Evolutionary conservation across 805 yeast genomes (phyloP).

Genomic region (Metschnikowia henanensis): DNA sequence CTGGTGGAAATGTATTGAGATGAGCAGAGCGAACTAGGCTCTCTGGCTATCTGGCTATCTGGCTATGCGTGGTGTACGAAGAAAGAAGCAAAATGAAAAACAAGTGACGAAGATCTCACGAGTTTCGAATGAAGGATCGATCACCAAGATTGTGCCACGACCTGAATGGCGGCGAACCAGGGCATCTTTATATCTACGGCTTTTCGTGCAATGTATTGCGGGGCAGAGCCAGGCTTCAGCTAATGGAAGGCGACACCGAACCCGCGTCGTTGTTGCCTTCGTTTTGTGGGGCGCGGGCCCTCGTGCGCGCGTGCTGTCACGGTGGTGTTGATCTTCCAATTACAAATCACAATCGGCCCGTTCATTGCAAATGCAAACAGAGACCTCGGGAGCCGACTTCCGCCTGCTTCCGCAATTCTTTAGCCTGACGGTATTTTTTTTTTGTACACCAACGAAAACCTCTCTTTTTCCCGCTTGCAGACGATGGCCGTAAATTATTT

Average conservation of each 20-base stretch:
- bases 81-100: no score
- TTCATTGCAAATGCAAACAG: no score
- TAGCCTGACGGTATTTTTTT: no score
- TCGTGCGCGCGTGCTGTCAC: neutral
- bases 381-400: neutral
- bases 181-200: slow-evolving; percentile 1
- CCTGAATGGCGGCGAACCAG: neutral
- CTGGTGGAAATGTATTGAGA: no score
- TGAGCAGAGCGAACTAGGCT: neutral
- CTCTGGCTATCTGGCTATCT: neutral
- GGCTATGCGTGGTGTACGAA: no score
- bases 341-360: no score
- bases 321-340: neutral
- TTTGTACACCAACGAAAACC: no score
- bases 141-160: neutral
- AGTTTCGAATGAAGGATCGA: neutral
- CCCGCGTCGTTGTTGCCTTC: slow-evolving; percentile 12
- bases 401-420: neutral
- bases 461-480: no score
- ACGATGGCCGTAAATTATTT: no score
- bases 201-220: slow-evolving; percentile 1
- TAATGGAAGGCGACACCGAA: slow-evolving; percentile 3
- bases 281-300: slow-evolving; percentile 5
- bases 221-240: slow-evolving; percentile 1
- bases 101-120: neutral